Base-by-base conservation (phyloP, 2,329 filamentous ascomycete species). In the Acarospora socialis region DNA sequence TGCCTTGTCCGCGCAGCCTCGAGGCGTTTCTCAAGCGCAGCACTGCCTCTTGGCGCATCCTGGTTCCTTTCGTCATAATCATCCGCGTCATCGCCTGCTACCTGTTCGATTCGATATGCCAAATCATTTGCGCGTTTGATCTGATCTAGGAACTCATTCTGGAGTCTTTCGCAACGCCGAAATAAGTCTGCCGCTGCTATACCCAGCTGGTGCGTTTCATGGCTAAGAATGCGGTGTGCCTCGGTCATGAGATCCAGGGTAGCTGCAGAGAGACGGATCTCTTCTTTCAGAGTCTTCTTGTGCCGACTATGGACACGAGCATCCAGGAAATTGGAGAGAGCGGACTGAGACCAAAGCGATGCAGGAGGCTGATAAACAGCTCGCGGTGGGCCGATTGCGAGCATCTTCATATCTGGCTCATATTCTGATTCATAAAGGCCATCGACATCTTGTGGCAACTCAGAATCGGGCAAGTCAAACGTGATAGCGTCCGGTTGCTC, bases 101-200 rank as follows among this genome's bases (percentile, higher is more conserved):
- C 48, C 21, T 51, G 50, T 39, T 59, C 57, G 37, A 65, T 52
- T 6, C 59, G 52, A 23, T 61, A 57, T 2, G 60, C 58, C 10
- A 62, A 49, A 35, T 61, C 59, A 2, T 52, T 50, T 16, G 63
- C 50, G 21, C 59, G 56, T 31, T 52, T 54, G 17, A 66, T 43
- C 41, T 66, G 63, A 26, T 63, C 58, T 8, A 50, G 47, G 44
- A 66, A 55, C 42, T 66, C 63, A 9, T 56, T 54, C 35, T 54
- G 53, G 25, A 66, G 41, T 12, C 60, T 49, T 33, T 66, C 60
- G 38, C 62, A 65, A n/a, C 62, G 57, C 21, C 61, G 58, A 48
- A 66, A 66, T n/a, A 66, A 49, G 40, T 65, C 62, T 2, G 63
- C 60, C 7, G 60, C 62, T 7, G 62, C 62, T 35, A 53, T 47